Base-by-base conservation (phyloP, 1,284 basidiomycete species). In the Sphaerobolus stellatus region DNA sequence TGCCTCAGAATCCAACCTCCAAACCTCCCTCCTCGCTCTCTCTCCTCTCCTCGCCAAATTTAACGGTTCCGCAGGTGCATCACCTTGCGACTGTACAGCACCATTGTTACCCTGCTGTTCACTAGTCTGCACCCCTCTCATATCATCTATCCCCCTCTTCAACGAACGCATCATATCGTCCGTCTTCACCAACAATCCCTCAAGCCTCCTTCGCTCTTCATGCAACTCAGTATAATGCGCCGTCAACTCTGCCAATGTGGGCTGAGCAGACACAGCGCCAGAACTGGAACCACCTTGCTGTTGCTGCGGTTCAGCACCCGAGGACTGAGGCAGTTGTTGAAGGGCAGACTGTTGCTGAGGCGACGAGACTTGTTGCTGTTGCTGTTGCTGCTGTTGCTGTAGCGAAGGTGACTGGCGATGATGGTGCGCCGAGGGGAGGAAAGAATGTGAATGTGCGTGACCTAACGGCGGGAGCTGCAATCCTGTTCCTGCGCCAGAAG, bases 151-250 rank as follows among this genome's bases (percentile, higher is more conserved):
- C 18, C 83, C 84, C 58, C 83, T 77, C 73, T 83, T 83, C 64
- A 91, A 71, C 22, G 82, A 82, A 28, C 72, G 75, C 76, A 91
- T 83, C 72, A 91, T 71, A 66, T 78, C 71, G 51, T 90, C 86
- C 60, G 88, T 91, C 69, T 76, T 79, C 59, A 83, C 80, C 56
- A 90, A 65, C 79, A 91, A 75, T 64, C 88, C 86, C 68, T 87
- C 78, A 68, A 86, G 73, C 63, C 77, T 72, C 62, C 72, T 72
- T 66, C 81, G 80, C 63, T 86, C 78, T 61, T 83, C 81, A 6
- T 71, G 71, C 50, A 91, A 74, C 63, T 84, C 78, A 20, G 70
- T 63, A 64, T 88, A 89, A 65, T 90, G 88, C 51, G 80, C 73
- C 68, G 87, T 85, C 56, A 91, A 69, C 60, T 91, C 89, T 4